Conservation (phyloP, 805 yeast genomes). For the Candida hungchunana region DNA sequence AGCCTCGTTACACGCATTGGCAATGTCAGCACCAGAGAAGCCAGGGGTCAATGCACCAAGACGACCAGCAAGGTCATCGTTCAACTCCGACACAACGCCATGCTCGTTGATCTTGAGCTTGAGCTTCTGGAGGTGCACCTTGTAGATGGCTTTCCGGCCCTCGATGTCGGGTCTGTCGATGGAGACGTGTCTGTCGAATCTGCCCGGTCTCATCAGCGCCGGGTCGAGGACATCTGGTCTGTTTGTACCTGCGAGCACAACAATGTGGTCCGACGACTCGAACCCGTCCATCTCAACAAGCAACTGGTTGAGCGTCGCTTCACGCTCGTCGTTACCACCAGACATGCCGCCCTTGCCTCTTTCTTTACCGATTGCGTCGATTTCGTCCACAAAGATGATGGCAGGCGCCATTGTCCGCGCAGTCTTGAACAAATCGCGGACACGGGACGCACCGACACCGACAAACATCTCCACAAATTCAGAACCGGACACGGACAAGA, state of each 20-base stretch:
- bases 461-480: conserved; percentile 97
- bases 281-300: conserved; percentile 97
- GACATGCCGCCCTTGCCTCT: conserved; percentile 68
- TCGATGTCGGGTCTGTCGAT: conserved; percentile 85
- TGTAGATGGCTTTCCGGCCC: conserved; percentile 83
- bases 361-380: conserved; percentile 92
- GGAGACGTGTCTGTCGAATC: conserved; percentile 86
- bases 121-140: conserved; percentile 69
- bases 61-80: conserved; percentile 70
- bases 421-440: conserved; percentile 84
- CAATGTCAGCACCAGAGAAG: conserved; percentile 94
- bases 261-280: conserved; percentile 82
- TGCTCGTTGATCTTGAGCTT: conserved; percentile 40
- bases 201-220: conserved; percentile 89
- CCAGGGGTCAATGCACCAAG: conserved; percentile 93
- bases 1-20: conserved; percentile 92
- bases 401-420: conserved; percentile 90
- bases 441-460: conserved; percentile 95
- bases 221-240: conserved; percentile 87
- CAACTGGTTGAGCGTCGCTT: conserved; percentile 85
- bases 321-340: conserved; percentile 90
- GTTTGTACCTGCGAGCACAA: conserved; percentile 92
- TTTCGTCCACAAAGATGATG: conserved; percentile 88
- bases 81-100: conserved; percentile 37
- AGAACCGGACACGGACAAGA: conserved; percentile 86